A percentile compares a stretch with the other conserved stretches of the same genome.
phyloP scores from a whole-genome alignment of 345 rosid species.

The Gossypium mustelinum region DNA sequence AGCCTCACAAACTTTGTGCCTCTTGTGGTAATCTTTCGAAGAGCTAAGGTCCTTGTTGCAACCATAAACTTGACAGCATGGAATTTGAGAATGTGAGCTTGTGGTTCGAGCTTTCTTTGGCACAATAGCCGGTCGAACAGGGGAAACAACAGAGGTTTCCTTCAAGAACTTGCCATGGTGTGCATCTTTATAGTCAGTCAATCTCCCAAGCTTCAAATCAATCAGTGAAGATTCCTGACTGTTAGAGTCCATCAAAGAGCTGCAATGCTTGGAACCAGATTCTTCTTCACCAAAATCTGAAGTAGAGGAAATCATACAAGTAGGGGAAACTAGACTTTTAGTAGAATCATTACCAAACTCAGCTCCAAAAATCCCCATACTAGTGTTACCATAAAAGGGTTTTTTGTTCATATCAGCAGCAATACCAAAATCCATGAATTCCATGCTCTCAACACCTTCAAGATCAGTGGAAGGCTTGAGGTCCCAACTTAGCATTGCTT shows the following conservation, averaged over 20 bases:
- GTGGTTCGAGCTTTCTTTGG: conserved; percentile 34
- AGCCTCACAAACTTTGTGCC: conserved; percentile 78
- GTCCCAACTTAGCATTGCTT: conserved; percentile 30
- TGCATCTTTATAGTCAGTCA: conserved; percentile 38
- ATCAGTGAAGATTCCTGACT: conserved; percentile 43
- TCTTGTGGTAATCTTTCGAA: conserved; percentile 68
- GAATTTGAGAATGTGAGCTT: conserved; percentile 27
- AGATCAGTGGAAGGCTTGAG: conserved; percentile 25
- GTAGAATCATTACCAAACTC: conserved; percentile 31
- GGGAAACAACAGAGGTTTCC: conserved; percentile 20
- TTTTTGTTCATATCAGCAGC: conserved; percentile 34
- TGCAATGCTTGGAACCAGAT: conserved; percentile 41
- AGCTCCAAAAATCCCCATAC: conserved; percentile 28
- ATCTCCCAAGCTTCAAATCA: conserved; percentile 71
- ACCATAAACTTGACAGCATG: conserved; percentile 68
- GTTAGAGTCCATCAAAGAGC: conserved; percentile 37
- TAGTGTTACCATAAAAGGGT: conserved; percentile 26
- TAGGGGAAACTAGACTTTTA: conserved; percentile 22
- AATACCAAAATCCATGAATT: conserved; percentile 29
- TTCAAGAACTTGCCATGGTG: conserved; percentile 20
- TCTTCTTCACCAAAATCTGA: conserved; percentile 32
- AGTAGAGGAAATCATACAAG: conserved; percentile 28
- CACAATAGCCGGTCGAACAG: conserved; percentile 22
- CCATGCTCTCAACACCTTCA: conserved; percentile 35
- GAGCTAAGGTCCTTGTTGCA: conserved; percentile 70